A percentile compares a stretch with the other conserved stretches of the same genome.
Conservation (phyloP, 176 grass and related monocot species). For the Rhynchospora breviuscula region DNA sequence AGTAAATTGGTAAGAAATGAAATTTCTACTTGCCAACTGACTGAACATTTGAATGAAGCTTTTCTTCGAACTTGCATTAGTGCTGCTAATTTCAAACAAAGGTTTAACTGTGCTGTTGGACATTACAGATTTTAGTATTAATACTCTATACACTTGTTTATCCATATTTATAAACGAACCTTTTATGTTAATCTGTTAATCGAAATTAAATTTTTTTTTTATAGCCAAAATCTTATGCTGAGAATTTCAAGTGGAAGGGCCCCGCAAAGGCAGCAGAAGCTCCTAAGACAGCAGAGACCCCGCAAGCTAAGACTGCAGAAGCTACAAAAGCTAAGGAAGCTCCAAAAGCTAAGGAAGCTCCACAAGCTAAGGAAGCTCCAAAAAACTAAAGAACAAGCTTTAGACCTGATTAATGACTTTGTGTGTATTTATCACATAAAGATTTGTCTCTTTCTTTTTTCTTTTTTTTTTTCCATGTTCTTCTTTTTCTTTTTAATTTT, state of each 20-base stretch:
- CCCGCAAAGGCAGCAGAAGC: conserved; percentile 41
- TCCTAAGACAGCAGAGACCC: conserved; percentile 3
- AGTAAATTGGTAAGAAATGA: neutral
- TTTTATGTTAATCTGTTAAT: neutral
- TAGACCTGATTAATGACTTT: neutral
- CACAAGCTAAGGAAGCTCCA: conserved; percentile 17
- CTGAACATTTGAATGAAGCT: neutral
- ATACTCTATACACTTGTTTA: neutral
- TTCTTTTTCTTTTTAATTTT: neutral
- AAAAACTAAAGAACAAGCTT: conserved; percentile 10
- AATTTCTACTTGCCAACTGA: neutral
- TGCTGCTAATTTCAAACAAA: neutral
- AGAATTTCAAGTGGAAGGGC: conserved; percentile 99
- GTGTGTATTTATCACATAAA: neutral
- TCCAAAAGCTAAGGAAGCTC: conserved; percentile 17
- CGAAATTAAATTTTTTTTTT: conserved; percentile 24
- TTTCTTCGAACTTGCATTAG: neutral
- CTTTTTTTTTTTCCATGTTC: neutral
- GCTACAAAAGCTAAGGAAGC: conserved; percentile 27
- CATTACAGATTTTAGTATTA: no score
- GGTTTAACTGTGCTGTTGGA: no score
- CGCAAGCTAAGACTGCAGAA: neutral
- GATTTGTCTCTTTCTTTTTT: neutral
- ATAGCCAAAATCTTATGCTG: conserved; percentile 72
- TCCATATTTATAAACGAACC: neutral